Base-by-base conservation (phyloP, 371 early-diverging fungal species). In the Nematocida ausubeli region DNA sequence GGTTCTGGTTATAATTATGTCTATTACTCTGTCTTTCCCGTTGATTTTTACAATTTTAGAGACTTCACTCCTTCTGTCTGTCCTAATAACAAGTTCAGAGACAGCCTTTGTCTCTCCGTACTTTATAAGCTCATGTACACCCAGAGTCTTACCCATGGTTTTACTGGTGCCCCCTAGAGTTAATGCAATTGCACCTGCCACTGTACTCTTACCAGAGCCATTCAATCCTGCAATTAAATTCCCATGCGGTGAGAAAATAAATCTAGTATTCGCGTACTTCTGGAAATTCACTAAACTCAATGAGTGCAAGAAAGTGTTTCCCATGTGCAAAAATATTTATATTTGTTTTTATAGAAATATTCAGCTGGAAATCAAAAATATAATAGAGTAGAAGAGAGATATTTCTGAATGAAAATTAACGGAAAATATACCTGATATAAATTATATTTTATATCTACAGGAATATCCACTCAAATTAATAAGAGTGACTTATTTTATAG, bases 171-270 rank as follows among this genome's bases (percentile, higher is more conserved):
- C 94, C 32, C 93, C 95, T 14, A 97, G 89, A 0, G 95, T 95
- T 37, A 97, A 88, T 2, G 93, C 95, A 40, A 99, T 90, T 0
- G 96, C 97, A 84, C 93, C 93, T 0, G 96, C 95, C 40, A 97
- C 90, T 0, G 94, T 92, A 57, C 92, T 92, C 85, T 99, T 99
- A 63, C 99, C 99, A 0, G 96, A 94, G 24, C 99, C 99, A 72
- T 87, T 87, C 14, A 85, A 81, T 5, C 85, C 87, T 30, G 81
- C 78, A 44, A 87, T 84, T 51, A 87, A 82, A 62, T 87, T 87
- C 39, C 86, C 64, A 12, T 83, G 52, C 32, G 81, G 79, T 39
- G 70, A 60, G 71, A 86, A 86, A 3, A 19, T 63, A 39, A 86
- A 83, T 40, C 7, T 39, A 12, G 64, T 65, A n/a, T 81, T 66